Evolutionary conservation across 225 moss, liverwort and hornwort species (phyloP), one percentile per base, ranked within the genome.

Genomic region (Asterella californica): DNA sequence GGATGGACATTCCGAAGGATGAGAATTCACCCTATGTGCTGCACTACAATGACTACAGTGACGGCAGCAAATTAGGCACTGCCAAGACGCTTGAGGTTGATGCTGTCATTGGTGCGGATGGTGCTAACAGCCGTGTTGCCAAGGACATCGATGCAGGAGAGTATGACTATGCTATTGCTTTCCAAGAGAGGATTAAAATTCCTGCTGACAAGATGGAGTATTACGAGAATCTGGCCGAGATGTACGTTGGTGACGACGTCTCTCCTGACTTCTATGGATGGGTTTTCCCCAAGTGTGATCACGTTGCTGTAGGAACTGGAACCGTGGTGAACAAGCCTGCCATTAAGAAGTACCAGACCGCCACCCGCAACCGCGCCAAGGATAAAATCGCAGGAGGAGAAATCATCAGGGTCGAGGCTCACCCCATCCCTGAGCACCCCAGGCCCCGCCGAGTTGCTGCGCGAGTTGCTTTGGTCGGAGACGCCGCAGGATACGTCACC

Each of bases 301-400:
- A 91, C 32, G 89, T 91, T n/a, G 97, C 97, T 9, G 97, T 99
- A 2, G 97, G 97, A 9, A 99, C 97, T 2, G 97, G 97, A n/a
- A 99, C 97, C n/a, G 97, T 99, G n/a, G 83, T 95, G 18, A 92
- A 99, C 87, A 99, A 99, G 85, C 97, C 97, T 19, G 86, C 90
- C 0, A 99, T 99, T 22, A 95, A 99, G 83, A 94, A 95, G 90
- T 99, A 99, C 71, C 97, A 99, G 81, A 99, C 95, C 0, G 97
- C 97, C 38, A 99, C 97, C 0, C 88, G 97, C 25, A 85, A 93
- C 78, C 87, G 97, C 36, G 95, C 95, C 10, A 93, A 90, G 87
- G 97, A 99, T 61, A 99, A 99, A 87, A 99, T 99, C 70, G 91
- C 91, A 0, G 97, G 97, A 78, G 97, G 97, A 0, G 91, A 99